phyloP scores from a whole-genome alignment of 257 asterid species.

The Mentha longifolia region DNA sequence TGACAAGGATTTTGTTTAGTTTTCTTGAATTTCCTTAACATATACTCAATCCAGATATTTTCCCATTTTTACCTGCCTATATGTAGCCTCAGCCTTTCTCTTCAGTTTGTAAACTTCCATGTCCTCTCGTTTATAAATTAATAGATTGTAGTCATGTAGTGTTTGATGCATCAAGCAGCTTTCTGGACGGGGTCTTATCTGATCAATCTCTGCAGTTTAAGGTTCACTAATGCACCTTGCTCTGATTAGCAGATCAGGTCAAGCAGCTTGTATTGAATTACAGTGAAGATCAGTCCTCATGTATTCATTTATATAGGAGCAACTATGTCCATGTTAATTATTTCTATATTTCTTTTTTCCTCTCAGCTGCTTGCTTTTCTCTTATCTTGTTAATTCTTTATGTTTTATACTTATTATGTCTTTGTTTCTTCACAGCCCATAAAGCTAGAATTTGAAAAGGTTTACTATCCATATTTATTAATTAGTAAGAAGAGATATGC shows the following conservation, averaged over 20 bases:
- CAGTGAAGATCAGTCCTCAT: constrained; percentile 12
- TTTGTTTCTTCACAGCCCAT: constrained; percentile 64
- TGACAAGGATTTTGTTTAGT: constrained; percentile 1
- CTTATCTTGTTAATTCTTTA: background rate
- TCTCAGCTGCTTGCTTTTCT: constrained; percentile 14
- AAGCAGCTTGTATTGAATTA: constrained; percentile 22
- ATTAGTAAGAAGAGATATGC: constrained; percentile 99
- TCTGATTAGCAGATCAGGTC: constrained; percentile 21
- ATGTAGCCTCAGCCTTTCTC: constrained; percentile 24
- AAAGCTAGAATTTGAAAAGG: constrained; percentile 96
- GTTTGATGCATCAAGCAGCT: constrained; percentile 13
- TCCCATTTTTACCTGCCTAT: constrained; percentile 3
- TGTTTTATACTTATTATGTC: background rate
- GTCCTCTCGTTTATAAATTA: constrained; percentile 8
- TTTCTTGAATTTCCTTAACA: constrained; percentile 4
- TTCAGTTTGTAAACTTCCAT: constrained; percentile 24
- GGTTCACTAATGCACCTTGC: background rate
- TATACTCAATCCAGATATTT: constrained; percentile 1
- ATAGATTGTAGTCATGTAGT: constrained; percentile 8
- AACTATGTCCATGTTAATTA: constrained; percentile 3
- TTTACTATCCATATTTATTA: constrained; percentile 85
- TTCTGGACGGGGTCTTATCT: constrained; percentile 18
- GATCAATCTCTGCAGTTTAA: constrained; percentile 19
- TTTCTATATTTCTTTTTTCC: background rate
- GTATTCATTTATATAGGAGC: constrained; percentile 6